A percentile compares a stretch with the other conserved stretches of the same genome.
Evolutionary conservation across 148 eudicot genomes (phyloP).

Genomic region (Vaccinium corymbosum): DNA sequence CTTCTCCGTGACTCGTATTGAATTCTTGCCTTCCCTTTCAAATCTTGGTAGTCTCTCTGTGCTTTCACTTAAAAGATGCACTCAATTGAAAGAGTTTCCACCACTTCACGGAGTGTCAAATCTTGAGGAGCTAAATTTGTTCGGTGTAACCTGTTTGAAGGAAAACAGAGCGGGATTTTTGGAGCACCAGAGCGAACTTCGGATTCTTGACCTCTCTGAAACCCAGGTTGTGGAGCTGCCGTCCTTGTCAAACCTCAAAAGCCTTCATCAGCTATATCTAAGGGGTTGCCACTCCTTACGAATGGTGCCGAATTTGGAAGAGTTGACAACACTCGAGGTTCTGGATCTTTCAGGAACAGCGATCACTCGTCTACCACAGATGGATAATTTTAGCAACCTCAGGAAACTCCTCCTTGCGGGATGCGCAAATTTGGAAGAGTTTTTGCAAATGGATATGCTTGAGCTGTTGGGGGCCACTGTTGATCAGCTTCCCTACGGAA

Average conservation of each 20-base stretch:
- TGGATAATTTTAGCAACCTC: constrained; percentile 11
- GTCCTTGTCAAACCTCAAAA: constrained; percentile 24
- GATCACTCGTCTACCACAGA: background rate
- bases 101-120: constrained; percentile 10
- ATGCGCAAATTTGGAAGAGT: background rate
- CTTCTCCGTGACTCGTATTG: constrained; percentile 25
- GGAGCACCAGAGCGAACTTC: constrained; percentile 16
- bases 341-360: constrained; percentile 34
- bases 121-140: constrained; percentile 31
- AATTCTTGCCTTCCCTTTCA: constrained; percentile 19
- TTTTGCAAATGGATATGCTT: background rate
- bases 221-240: constrained; percentile 22
- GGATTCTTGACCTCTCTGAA: constrained; percentile 28
- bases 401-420: constrained; percentile 18
- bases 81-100: constrained; percentile 2
- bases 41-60: constrained; percentile 20
- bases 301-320: constrained; percentile 15
- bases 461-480: background rate
- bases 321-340: constrained; percentile 25
- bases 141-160: constrained; percentile 6
- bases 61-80: constrained; percentile 26
- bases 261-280: constrained; percentile 20
- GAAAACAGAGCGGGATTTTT: constrained; percentile 16
- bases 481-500: constrained; percentile 22
- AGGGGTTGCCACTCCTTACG: constrained; percentile 19